Base-by-base conservation (phyloP, 768 basidiomycete genomes). In the Hericium alpestre region DNA sequence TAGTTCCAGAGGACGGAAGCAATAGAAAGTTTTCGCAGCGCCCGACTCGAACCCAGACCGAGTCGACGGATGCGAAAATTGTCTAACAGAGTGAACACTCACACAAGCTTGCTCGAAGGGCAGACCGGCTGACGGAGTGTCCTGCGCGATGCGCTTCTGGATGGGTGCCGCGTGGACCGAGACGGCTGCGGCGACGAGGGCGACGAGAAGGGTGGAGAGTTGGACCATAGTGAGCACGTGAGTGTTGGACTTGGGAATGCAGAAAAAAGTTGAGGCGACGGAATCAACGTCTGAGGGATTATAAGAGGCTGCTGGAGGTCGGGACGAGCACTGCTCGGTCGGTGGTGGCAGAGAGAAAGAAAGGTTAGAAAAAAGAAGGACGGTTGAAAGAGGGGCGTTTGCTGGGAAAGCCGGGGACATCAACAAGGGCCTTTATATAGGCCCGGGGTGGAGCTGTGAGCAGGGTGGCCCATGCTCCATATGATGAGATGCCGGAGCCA, bases 31-130 rank as follows among this genome's bases (percentile, higher is more conserved):
- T 13, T 47, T 27, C n/a, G 15, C 4, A 6, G 38, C 22, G 43
- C 22, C 16, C 22, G n/a, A 22, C 10, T 16, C 43, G 43, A 22
- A 46, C 22, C 13, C 13, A 43, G 13, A 43, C 41, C 41, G 41
- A 43, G 41, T 15, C 18, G 41, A n/a, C n/a, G n/a, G 25, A 3
- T 2, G 25, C 25, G 32, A 32, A 32, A 32, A 46, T 12, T 1
- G 8, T 25, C 32, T n/a, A n/a, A 3, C 22, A 39, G 10, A 15
- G 8, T 6, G 9, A 38, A 37, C 8, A 71, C 74, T 27, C 67
- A 78, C 78, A 58, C 79, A 79, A 48, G 79, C 77, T 58, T 69
- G 56, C 53, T 76, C 74, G 78, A 77, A 79, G 57, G 72, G 61
- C 11, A 65, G 61, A 2, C 75, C 75, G 9, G 76, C 71, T 7